A percentile compares a stretch with the other conserved stretches of the same genome.
phyloP scores from a whole-genome alignment of 495 filamentous ascomycete species.

The Xylaria nigripes region DNA sequence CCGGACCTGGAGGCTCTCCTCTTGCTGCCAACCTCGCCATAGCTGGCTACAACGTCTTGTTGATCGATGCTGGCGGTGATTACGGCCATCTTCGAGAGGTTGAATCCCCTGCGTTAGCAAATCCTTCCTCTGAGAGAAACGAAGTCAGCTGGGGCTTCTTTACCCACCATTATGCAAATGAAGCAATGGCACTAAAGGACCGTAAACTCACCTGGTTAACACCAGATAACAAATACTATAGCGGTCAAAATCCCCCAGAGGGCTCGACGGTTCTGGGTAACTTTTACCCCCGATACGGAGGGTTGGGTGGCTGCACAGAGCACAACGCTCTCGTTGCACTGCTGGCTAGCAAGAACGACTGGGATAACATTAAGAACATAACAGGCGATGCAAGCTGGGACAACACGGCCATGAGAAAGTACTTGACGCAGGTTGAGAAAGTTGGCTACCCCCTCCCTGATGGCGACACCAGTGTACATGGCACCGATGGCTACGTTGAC shows the following conservation, averaged over 20 bases:
- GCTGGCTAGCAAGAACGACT: constrained; percentile 38
- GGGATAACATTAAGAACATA: constrained; percentile 38
- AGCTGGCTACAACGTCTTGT: constrained; percentile 42
- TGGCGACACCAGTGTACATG: constrained; percentile 36
- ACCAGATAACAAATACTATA: constrained; percentile 26
- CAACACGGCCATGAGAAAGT: constrained; percentile 40
- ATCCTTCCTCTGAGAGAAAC: constrained; percentile 44
- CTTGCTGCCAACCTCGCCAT: constrained; percentile 52
- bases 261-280: constrained; percentile 37
- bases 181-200: constrained; percentile 28
- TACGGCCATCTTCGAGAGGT: constrained; percentile 18
- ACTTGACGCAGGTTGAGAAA: constrained; percentile 45
- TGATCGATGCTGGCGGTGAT: constrained; percentile 22
- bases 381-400: constrained; percentile 44
- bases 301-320: constrained; percentile 42
- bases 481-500: constrained; percentile 50
- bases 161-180: constrained; percentile 37
- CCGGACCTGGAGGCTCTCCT: constrained; percentile 54
- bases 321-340: constrained; percentile 43
- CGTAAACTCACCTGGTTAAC: constrained; percentile 36
- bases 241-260: constrained; percentile 32
- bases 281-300: constrained; percentile 41
- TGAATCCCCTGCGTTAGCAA: constrained; percentile 33
- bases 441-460: constrained; percentile 41
- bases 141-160: constrained; percentile 39